These are phyloP conservation scores for Moesziomyces sp. DNA, from an alignment of 1,284 basidiomycete species.

Conservation along the genomic window DNA sequence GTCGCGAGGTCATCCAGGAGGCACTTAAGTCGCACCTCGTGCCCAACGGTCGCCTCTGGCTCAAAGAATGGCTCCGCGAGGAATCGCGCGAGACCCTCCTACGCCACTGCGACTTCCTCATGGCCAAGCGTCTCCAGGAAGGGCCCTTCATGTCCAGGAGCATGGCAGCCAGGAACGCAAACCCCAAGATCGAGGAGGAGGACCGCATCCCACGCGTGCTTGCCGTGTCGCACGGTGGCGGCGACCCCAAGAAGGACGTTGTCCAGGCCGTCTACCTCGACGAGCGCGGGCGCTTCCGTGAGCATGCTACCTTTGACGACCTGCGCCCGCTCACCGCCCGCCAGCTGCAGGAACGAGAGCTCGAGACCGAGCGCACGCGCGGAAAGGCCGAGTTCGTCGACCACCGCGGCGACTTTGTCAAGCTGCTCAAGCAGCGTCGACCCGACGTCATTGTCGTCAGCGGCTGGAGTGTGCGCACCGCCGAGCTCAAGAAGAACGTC, in stretches of 20 bases:
- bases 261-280: slow-evolving; percentile 88
- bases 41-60: slow-evolving; percentile 85
- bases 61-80: slow-evolving; percentile 86
- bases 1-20: slow-evolving; percentile 81
- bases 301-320: slow-evolving; percentile 86
- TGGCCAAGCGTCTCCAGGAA: slow-evolving; percentile 69
- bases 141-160: slow-evolving; percentile 76
- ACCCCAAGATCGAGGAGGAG: slow-evolving; percentile 72
- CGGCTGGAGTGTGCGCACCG: slow-evolving; percentile 77
- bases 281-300: slow-evolving; percentile 85
- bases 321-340: slow-evolving; percentile 51
- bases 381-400: slow-evolving; percentile 71
- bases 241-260: slow-evolving; percentile 89
- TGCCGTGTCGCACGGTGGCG: slow-evolving; percentile 92
- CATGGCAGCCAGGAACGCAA: slow-evolving; percentile 57
- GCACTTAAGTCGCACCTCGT: slow-evolving; percentile 82
- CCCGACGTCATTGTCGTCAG: slow-evolving; percentile 91
- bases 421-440: slow-evolving; percentile 81
- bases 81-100: slow-evolving; percentile 80
- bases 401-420: slow-evolving; percentile 75
- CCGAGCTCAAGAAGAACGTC: slow-evolving; percentile 74
- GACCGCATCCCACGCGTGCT: slow-evolving; percentile 84
- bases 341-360: slow-evolving; percentile 71
- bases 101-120: slow-evolving; percentile 53
- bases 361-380: slow-evolving; percentile 69